Conservation (phyloP, 306 rosid genomes). For the Betula pendula region DNA sequence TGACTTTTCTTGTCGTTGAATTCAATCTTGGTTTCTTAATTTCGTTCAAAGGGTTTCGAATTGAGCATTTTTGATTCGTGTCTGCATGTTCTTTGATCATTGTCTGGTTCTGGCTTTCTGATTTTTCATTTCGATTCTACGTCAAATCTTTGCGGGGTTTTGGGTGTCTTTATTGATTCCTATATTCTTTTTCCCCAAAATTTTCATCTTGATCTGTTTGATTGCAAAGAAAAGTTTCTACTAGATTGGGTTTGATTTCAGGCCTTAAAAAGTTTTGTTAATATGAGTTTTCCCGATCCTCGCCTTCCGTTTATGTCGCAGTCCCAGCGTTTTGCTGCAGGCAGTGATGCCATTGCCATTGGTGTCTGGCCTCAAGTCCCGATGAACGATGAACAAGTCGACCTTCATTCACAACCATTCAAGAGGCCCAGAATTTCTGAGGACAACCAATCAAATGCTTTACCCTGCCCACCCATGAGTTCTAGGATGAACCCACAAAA, state of each 20-base stretch:
- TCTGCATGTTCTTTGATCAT: neutral
- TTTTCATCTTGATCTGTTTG: constrained; percentile 24
- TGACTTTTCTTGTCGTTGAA: constrained; percentile 20
- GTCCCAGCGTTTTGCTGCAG: constrained; percentile 38
- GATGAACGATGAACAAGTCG: constrained; percentile 38
- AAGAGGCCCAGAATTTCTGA: constrained; percentile 68
- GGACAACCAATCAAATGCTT: constrained; percentile 34
- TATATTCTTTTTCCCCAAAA: neutral
- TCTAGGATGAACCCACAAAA: constrained; percentile 38
- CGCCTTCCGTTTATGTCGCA: constrained; percentile 42
- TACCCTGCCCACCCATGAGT: constrained; percentile 32
- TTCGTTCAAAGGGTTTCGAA: neutral
- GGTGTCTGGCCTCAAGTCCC: constrained; percentile 58
- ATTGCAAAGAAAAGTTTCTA: neutral
- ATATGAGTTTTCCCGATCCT: constrained; percentile 63
- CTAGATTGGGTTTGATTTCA: constrained; percentile 19
- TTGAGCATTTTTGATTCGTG: neutral
- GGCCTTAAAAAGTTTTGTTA: constrained; percentile 10
- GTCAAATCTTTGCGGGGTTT: neutral
- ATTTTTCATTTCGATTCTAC: neutral
- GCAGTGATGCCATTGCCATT: constrained; percentile 57
- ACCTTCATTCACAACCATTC: constrained; percentile 41
- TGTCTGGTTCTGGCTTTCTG: neutral
- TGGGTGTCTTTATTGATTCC: constrained; percentile 4
- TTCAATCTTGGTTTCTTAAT: constrained; percentile 24